A percentile compares a stretch with the other conserved stretches of the same genome.
Evolutionary conservation across 768 basidiomycete genomes (phyloP).

Genomic region (Pisolithus orientalis): DNA sequence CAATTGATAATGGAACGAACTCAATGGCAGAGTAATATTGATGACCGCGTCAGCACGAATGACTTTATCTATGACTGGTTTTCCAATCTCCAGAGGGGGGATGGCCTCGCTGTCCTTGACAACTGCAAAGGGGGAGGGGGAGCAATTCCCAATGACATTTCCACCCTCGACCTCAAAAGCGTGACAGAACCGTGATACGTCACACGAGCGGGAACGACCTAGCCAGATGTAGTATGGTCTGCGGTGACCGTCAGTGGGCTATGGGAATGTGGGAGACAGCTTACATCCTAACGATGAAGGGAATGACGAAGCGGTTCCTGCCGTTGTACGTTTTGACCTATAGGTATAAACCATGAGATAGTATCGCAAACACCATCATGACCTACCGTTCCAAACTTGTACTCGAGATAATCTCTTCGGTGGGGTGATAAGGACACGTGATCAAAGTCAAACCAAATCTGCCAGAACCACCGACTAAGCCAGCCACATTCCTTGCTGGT

Average conservation of each 20-base stretch:
- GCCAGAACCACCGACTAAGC: constrained; percentile 74
- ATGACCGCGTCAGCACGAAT: constrained; percentile 30
- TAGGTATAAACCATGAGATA: neutral
- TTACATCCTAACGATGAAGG: constrained; percentile 59
- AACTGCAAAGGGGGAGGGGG: constrained; percentile 31
- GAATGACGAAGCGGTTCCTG: constrained; percentile 63
- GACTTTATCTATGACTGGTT: constrained; percentile 25
- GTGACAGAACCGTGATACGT: constrained; percentile 48
- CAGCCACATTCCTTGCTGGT: constrained; percentile 55
- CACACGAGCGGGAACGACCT: constrained; percentile 57
- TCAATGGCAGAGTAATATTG: constrained; percentile 48
- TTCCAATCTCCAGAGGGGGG: constrained; percentile 38
- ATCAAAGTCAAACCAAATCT: constrained; percentile 61
- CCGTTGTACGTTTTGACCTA: constrained; percentile 68
- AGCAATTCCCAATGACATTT: constrained; percentile 48
- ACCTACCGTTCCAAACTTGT: constrained; percentile 66
- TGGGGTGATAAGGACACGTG: constrained; percentile 50
- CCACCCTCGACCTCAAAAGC: constrained; percentile 61
- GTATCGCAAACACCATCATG: neutral
- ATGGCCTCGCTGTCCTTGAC: constrained; percentile 31
- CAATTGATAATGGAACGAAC: constrained; percentile 58
- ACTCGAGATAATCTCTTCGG: constrained; percentile 68
- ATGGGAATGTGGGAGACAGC: constrained; percentile 14
- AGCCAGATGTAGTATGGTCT: constrained; percentile 75
- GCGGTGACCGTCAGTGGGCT: neutral